Evolutionary conservation across 208 protist species (phyloP).

Genomic region (Trypanosoma boissoni): DNA sequence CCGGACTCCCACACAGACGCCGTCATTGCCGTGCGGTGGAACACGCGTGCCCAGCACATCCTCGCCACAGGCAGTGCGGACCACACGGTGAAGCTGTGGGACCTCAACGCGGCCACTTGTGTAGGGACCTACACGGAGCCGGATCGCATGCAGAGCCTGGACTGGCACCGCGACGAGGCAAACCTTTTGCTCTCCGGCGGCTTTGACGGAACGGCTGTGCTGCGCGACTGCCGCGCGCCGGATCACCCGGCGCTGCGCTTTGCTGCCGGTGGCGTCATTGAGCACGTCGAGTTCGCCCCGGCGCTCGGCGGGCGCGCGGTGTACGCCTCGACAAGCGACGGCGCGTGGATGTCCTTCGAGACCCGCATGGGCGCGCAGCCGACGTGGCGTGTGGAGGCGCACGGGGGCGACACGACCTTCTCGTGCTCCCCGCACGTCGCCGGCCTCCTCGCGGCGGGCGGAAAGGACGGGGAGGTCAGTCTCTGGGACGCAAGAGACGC

Average conservation of each 20-base stretch:
- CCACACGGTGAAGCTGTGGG: constrained; percentile 96
- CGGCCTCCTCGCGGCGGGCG: constrained; percentile 86
- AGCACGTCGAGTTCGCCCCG: constrained; percentile 75
- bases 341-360: constrained; percentile 71
- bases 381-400: constrained; percentile 61
- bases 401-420: constrained; percentile 77
- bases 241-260: constrained; percentile 58
- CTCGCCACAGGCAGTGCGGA: constrained; percentile 95
- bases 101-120: constrained; percentile 80
- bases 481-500: constrained; percentile 80
- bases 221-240: constrained; percentile 83
- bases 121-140: constrained; percentile 89
- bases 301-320: constrained; percentile 17
- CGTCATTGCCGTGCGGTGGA: constrained; percentile 95
- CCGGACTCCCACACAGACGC: constrained; percentile 91
- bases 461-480: constrained; percentile 81
- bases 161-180: constrained; percentile 85
- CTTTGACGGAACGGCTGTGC: constrained; percentile 69
- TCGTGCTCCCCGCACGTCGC: constrained; percentile 61
- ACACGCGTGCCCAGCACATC: constrained; percentile 87
- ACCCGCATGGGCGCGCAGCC: constrained; percentile 47
- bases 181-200: constrained; percentile 84
- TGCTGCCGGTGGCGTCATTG: constrained; percentile 46
- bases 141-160: constrained; percentile 91
- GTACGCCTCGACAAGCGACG: constrained; percentile 62